phyloP scores from a whole-genome alignment of 73 alveolate species.

The Paramecium biaurelia region DNA sequence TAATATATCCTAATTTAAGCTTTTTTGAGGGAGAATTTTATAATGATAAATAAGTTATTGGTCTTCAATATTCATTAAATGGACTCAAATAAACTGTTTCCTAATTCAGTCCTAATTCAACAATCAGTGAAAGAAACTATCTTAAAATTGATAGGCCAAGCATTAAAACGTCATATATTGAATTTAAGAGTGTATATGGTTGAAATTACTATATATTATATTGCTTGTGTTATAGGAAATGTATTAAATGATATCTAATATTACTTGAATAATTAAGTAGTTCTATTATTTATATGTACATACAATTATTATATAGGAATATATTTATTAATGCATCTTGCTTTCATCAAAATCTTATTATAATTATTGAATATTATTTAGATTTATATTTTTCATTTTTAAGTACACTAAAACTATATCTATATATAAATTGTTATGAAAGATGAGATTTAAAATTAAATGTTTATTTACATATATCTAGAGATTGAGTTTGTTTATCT shows the following conservation, averaged over 20 bases:
- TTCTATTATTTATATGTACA: no score
- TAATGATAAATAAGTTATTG: slow-evolving; percentile 65
- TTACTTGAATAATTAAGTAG: no score
- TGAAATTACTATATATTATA: not conserved
- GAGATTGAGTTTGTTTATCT: no score
- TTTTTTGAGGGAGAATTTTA: slow-evolving; percentile 77
- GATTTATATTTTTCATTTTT: not conserved
- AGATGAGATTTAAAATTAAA: no score
- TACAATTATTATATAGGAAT: no score
- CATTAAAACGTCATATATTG: not conserved
- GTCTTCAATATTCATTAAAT: not conserved
- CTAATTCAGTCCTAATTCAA: not conserved
- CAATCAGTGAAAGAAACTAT: not conserved
- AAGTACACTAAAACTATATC: no score
- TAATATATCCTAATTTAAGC: slow-evolving; percentile 70
- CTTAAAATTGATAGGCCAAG: not conserved
- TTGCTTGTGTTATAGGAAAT: not conserved
- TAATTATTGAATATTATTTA: not conserved
- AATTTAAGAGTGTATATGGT: not conserved
- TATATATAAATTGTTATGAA: no score
- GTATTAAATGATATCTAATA: no score
- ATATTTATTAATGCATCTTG: no score
- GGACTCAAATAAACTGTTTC: not conserved
- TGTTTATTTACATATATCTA: no score
- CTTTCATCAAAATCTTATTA: not conserved